Base-by-base conservation (phyloP, 2,329 filamentous ascomycete genomes). In the Claviceps sorghi region DNA sequence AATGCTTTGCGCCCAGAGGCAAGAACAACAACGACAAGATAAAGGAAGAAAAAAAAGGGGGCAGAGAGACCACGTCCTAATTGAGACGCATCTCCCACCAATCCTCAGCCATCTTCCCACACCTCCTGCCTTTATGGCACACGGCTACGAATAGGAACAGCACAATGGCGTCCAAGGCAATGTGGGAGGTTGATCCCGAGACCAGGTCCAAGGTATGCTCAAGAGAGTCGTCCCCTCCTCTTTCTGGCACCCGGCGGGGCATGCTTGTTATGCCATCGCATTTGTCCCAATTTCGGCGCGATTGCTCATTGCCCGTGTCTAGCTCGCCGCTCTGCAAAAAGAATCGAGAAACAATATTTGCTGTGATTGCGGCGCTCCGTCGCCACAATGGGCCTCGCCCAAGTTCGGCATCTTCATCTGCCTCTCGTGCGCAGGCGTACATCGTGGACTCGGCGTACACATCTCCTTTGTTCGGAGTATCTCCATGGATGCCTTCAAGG, bases 321-420 rank as follows among this genome's bases (percentile, higher is more conserved):
- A 95, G 88, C 83, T 98, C 65, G 82, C 89, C 58, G 82, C 88
- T 56, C 88, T 97, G 60, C 90, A 95, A 68, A 95, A 95, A 69
- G 84, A 84, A 60, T 84, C 88, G 60, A 83, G 84, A 60, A 98
- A 98, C 71, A 88, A 86, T 66, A 72, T 80, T 62, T 98, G 93
- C 74, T 91, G 90, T 73, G 93, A 98, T 72, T 98, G 93, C 76
- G 83, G 83, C 65, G 91, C 93, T 45, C 91, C 93, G 22, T 94
- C 88, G 61, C 93, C 93, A 57, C 93, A 98, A 84, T 98, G 93
- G 93, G 91, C 93, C 60, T 78, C 89, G 40, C 93, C 93, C 58
- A 98, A 98, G 71, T 95, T 98, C 66, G 91, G 91, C 65, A 88
- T 95, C 68, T 98, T 98, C 74, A 96, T 98, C 77, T 98, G 93